Base-by-base conservation (phyloP, 805 yeast species). In the Ogataea nitratoaversa region DNA sequence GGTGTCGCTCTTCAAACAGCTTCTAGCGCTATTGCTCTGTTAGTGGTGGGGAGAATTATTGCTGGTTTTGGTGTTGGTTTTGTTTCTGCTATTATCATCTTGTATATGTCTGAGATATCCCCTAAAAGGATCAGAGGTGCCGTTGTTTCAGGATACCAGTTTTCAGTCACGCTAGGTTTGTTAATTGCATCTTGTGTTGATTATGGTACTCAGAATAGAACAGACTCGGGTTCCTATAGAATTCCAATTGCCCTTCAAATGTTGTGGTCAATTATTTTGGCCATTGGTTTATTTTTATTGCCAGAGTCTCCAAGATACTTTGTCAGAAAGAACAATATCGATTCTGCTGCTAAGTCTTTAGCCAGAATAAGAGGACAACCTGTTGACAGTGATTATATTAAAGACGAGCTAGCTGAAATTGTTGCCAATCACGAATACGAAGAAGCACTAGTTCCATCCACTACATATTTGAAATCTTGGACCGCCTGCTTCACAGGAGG, bases 31-130 rank as follows among this genome's bases (percentile, higher is more conserved):
- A 66, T 74, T 47, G 62, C 70, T 9, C 59, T 79, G 16, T 58
- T 81, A 12, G 74, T 80, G 48, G 79, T 76, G 13, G 91, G 91
- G 33, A 70, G 93, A 56, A 74, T 76, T 22, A 66, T 85, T 47
- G 79, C 86, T 22, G 95, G 95, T 43, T 51, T 83, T 9, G 85
- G 86, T 43, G 87, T 86, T 44, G 95, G 95, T 50, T 77, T 79
- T 45, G 71, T 84, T 30, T 78, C 90, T 29, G 87, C 89, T 32
- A 70, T 82, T 43, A 84, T 83, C 24, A 90, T 95, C 37, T 65
- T 86, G 59, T 84, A 84, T 59, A 82, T 82, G 68, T 83, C 90
- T 24, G 87, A 84, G 60, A 80, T 85, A 28, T 76, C 88, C 14
- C 93, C 93, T 19, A 79, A 74, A 52, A 79, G 84, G 72, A 76